Evolutionary conservation across 1,139 yeast species (phyloP).

Genomic region (Geotrichum aggregatum): DNA sequence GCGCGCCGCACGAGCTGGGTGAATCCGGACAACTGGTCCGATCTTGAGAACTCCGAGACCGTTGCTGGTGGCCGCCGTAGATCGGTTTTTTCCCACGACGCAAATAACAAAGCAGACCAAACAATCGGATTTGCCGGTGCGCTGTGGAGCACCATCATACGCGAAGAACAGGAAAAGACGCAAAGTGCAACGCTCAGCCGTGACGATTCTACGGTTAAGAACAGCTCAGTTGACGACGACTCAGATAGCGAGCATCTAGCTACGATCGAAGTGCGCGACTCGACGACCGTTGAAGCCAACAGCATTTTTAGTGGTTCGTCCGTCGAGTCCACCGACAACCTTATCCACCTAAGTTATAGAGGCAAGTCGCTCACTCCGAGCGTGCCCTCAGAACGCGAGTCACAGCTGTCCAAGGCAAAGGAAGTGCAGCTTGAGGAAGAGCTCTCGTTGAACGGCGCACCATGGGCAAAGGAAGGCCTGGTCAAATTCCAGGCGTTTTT

Average conservation of each 20-base stretch:
- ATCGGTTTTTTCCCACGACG: constrained; percentile 19
- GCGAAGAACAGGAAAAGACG: constrained; percentile 29
- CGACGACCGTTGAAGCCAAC: neutral
- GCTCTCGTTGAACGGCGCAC: constrained; percentile 66
- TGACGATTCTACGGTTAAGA: neutral
- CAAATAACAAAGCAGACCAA: constrained; percentile 23
- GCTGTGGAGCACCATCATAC: constrained; percentile 32
- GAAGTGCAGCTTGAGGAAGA: constrained; percentile 39
- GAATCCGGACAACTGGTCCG: constrained; percentile 27
- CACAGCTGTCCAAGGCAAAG: neutral
- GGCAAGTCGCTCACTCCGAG: neutral
- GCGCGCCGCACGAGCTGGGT: constrained; percentile 30
- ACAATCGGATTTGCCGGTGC: constrained; percentile 37
- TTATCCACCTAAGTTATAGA: neutral
- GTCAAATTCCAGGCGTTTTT: constrained; percentile 49
- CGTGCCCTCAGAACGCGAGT: neutral
- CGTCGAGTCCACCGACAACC: neutral
- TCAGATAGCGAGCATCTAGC: neutral
- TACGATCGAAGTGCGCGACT: constrained; percentile 3
- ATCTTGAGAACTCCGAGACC: constrained; percentile 28
- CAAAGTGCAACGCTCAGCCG: neutral
- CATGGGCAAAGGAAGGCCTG: constrained; percentile 75
- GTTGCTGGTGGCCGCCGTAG: constrained; percentile 19
- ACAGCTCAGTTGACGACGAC: neutral
- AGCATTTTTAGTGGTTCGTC: constrained; percentile 5